Evolutionary conservation across 2,329 filamentous ascomycete species (phyloP), one percentile per base, ranked within the genome.

Genomic region (Dothideomycetes sp.): DNA sequence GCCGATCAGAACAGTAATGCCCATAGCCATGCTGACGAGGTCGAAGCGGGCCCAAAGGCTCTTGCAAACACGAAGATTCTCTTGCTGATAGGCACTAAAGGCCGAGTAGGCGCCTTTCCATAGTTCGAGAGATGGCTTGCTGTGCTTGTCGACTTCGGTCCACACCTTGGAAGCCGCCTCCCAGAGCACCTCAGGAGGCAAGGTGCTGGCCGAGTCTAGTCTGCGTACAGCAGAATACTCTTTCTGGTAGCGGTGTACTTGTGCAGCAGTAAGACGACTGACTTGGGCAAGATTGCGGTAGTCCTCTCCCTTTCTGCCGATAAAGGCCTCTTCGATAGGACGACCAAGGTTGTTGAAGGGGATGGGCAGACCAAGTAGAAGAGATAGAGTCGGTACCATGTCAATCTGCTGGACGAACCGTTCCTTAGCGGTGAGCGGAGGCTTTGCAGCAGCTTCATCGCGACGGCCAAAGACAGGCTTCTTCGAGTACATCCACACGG

Each of bases 401-500:
- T 98, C 91, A 49, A 98, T 98, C 62, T 98, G 91, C 45, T 68
- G 70, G 6, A 82, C 69, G n/a, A 84, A 79, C 8, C 84, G 56
- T 53, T 80, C 74, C 59, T 91, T 93, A 28, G 88, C 87, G 16
- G 74, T 84, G n/a, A 65, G 61, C 5, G 76, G 75, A 5, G 76
- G 74, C n/a, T 68, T 64, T 11, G 64, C 57, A 49, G 71, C 73
- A 5, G 76, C 73, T 3, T 75, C 65, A 34, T 75, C 70, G 2
- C 77, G 83, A 27, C 87, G 79, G 12, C 91, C 91, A 60, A 98
- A 98, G 8, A 84, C 61, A 0, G 79, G 78, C 51, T 77, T 80
- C 61, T 88, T 94, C 1, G 91, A 94, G 60, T 96, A 98, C 87
- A 98, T 94, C 89, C 91, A 98, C 33, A 98, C 63, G 2, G 91